phyloP scores from a whole-genome alignment of 495 filamentous ascomycete genomes.

The Bacidia rubella region DNA sequence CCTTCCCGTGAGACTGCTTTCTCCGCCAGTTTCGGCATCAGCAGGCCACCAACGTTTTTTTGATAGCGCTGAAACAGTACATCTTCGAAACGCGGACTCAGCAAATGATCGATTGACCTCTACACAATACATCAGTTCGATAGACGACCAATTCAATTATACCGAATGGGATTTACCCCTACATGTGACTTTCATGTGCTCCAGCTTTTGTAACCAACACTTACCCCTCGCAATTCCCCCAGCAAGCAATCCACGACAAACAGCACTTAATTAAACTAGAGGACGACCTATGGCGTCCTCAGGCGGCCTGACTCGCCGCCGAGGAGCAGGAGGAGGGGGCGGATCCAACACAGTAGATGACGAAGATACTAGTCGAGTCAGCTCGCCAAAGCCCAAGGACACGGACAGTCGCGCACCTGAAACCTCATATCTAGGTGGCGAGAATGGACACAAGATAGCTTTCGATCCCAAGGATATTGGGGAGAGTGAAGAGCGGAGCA shows the following conservation, averaged over 20 bases:
- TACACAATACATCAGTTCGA: too few relatives aligned
- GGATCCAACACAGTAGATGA: slow-evolving; percentile 40
- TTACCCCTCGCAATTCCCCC: too few relatives aligned
- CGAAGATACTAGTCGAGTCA: slow-evolving; percentile 48
- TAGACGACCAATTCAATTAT: too few relatives aligned
- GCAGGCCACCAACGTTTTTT: neutral
- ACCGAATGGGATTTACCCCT: too few relatives aligned
- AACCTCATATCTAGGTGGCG: slow-evolving; percentile 80
- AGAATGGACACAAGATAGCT: slow-evolving; percentile 97
- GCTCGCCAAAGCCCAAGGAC: slow-evolving; percentile 51
- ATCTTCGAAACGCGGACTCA: too few relatives aligned
- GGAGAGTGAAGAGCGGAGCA: slow-evolving; percentile 90
- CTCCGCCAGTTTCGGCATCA: neutral
- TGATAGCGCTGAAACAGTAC: neutral
- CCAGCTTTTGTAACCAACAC: too few relatives aligned
- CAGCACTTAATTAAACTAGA: too few relatives aligned
- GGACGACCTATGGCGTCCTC: slow-evolving; percentile 42
- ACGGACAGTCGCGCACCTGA: slow-evolving; percentile 60
- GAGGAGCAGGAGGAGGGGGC: slow-evolving; percentile 53
- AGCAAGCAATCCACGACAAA: too few relatives aligned
- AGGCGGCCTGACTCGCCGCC: slow-evolving; percentile 61
- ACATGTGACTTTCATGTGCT: too few relatives aligned
- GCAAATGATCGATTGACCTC: too few relatives aligned
- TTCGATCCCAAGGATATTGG: slow-evolving; percentile 95
- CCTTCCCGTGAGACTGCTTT: neutral